Conservation (phyloP, 1,284 basidiomycete genomes). For the Puccinia hordei region DNA sequence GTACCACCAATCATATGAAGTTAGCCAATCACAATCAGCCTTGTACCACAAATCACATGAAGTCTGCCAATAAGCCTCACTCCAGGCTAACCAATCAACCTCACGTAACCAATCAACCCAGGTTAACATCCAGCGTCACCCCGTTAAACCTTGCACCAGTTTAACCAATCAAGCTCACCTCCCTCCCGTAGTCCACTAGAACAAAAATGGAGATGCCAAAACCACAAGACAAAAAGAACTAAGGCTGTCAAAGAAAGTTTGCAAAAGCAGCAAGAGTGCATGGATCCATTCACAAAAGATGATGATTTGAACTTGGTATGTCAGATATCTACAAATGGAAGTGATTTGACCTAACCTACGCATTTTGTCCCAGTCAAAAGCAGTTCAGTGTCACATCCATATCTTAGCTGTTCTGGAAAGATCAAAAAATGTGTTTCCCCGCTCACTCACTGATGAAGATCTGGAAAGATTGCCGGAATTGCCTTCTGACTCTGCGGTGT, state of each 20-base stretch:
- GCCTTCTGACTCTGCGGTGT: neutral
- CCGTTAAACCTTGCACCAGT: too few species aligned
- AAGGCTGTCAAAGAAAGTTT: neutral
- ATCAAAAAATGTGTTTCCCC: neutral
- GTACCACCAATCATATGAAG: too few species aligned
- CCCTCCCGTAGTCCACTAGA: neutral
- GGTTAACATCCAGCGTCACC: too few species aligned
- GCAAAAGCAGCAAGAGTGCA: neutral
- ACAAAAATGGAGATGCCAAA: neutral
- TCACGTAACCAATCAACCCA: too few species aligned
- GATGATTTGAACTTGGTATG: conserved; percentile 13
- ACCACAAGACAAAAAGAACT: neutral
- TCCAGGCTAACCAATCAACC: too few species aligned
- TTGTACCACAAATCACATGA: too few species aligned
- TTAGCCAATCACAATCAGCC: too few species aligned
- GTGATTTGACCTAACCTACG: neutral
- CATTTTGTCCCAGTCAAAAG: neutral
- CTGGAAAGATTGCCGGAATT: conserved; percentile 16
- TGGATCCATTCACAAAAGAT: neutral
- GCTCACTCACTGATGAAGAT: conserved; percentile 18
- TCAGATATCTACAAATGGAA: neutral
- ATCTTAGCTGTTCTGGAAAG: neutral
- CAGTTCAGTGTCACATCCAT: neutral
- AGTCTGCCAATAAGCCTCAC: too few species aligned
- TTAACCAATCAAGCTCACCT: neutral